Evolutionary conservation across 495 filamentous ascomycete species (phyloP).

Genomic region (Copromyces sp.): DNA sequence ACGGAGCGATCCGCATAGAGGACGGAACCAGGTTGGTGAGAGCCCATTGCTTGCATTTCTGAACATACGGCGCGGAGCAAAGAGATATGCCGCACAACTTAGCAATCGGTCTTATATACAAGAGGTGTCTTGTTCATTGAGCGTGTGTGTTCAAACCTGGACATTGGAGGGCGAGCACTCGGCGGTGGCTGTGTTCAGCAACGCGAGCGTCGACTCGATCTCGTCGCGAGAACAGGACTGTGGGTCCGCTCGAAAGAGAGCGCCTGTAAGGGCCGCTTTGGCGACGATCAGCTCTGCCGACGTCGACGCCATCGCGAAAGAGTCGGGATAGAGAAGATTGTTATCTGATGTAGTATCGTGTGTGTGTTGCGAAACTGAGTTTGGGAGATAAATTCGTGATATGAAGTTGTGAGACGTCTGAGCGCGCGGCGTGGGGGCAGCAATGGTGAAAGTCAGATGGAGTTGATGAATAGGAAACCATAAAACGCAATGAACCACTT

Average conservation of each 20-base stretch:
- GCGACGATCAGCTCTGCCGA: slow-evolving; percentile 70
- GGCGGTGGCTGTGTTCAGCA: slow-evolving; percentile 55
- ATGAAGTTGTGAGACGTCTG: not conserved
- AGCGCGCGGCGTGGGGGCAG: not conserved
- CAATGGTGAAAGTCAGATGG: not conserved
- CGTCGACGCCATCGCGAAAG: slow-evolving; percentile 51
- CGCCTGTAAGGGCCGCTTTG: slow-evolving; percentile 68
- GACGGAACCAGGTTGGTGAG: slow-evolving; percentile 61
- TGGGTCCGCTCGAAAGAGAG: slow-evolving; percentile 68
- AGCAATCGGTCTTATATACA: slow-evolving; percentile 43
- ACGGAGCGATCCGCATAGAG: slow-evolving; percentile 49
- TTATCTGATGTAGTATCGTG: not conserved
- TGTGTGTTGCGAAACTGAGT: not conserved
- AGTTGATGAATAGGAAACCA: not conserved
- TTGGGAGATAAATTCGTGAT: not conserved
- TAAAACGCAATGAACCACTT: not conserved
- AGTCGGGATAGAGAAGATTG: not conserved
- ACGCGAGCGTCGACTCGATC: slow-evolving; percentile 58
- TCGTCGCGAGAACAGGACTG: slow-evolving; percentile 58
- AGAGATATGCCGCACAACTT: slow-evolving; percentile 35
- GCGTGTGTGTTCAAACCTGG: slow-evolving; percentile 76
- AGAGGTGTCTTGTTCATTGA: slow-evolving; percentile 24
- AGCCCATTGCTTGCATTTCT: slow-evolving; percentile 87
- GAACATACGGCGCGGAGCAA: slow-evolving; percentile 15
- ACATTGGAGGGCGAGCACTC: slow-evolving; percentile 77